phyloP scores from a whole-genome alignment of 2,329 filamentous ascomycete species.

The Calonectria pseudoreteaudii region DNA sequence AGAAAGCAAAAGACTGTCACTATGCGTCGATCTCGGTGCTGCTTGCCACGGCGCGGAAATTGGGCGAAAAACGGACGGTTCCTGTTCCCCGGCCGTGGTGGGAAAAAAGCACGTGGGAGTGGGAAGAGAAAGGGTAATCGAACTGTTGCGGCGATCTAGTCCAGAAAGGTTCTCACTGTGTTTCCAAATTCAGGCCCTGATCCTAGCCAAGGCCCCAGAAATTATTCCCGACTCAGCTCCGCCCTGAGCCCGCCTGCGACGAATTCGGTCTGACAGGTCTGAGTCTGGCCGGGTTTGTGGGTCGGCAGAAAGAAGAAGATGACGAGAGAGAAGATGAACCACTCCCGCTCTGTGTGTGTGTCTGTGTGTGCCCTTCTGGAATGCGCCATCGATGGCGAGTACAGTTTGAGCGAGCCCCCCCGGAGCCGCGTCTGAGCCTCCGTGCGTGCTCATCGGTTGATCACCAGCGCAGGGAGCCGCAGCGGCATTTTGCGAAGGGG shows the following conservation, averaged over 20 bases:
- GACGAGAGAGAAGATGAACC: not conserved
- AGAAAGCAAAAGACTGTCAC: not conserved
- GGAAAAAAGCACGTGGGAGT: not conserved
- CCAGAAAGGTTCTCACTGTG: not conserved
- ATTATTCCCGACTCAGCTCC: conserved; percentile 6
- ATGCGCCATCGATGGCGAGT: not conserved
- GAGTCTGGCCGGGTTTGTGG: not conserved
- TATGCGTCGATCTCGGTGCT: not conserved
- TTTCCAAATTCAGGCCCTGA: not conserved
- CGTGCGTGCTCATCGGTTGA: not conserved
- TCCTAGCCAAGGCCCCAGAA: not conserved
- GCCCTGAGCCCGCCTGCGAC: not conserved
- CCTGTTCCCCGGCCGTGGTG: not conserved
- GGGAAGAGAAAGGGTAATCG: not conserved
- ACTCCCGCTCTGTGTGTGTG: not conserved
- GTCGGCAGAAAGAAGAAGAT: not conserved
- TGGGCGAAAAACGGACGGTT: not conserved
- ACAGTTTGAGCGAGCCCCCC: not conserved
- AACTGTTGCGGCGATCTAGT: not conserved
- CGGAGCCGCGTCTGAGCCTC: not conserved
- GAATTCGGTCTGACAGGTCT: not conserved
- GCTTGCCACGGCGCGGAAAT: conserved; percentile 5
- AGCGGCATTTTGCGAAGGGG: not conserved
- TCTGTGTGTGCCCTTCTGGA: too few relatives aligned
- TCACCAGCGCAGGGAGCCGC: not conserved